Evolutionary conservation across 2,329 filamentous ascomycete genomes (phyloP).

Genomic region (Hortaea sp.): DNA sequence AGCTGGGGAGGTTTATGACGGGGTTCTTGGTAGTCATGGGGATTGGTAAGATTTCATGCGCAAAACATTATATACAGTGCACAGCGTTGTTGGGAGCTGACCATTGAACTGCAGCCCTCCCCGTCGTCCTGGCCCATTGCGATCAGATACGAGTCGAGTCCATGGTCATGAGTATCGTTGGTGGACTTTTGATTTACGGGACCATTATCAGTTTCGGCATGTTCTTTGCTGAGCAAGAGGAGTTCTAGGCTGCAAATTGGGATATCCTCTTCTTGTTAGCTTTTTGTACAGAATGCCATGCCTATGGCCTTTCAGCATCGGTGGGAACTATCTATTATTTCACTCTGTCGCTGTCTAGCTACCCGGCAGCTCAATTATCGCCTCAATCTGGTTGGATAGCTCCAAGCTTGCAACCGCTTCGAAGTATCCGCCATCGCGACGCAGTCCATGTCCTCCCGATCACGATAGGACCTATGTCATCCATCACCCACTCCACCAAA

Average conservation of each 20-base stretch:
- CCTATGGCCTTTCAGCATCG: no score
- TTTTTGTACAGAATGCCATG: no score
- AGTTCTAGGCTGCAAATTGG: constrained; percentile 55
- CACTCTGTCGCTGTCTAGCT: no score
- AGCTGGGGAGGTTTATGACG: constrained; percentile 87
- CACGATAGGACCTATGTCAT: no score
- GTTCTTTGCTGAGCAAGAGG: constrained; percentile 97
- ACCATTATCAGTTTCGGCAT: constrained; percentile 97
- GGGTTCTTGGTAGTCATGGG: constrained; percentile 97
- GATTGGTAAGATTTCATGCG: constrained; percentile 57
- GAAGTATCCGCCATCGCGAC: no score
- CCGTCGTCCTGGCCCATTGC: constrained; percentile 77
- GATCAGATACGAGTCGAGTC: constrained; percentile 71
- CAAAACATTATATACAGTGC: constrained; percentile 31
- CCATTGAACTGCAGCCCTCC: constrained; percentile 54
- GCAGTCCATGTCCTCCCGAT: no score
- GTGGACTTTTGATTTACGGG: constrained; percentile 88
- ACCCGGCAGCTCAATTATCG: no score
- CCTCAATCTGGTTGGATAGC: no score
- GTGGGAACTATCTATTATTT: no score
- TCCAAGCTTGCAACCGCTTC: no score
- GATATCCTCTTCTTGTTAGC: no score
- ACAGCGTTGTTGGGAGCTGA: constrained; percentile 4
- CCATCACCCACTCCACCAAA: no score
- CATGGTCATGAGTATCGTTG: constrained; percentile 90